phyloP scores from a whole-genome alignment of 352 stramenopile species.

The Globisporangium heterothallicum region DNA sequence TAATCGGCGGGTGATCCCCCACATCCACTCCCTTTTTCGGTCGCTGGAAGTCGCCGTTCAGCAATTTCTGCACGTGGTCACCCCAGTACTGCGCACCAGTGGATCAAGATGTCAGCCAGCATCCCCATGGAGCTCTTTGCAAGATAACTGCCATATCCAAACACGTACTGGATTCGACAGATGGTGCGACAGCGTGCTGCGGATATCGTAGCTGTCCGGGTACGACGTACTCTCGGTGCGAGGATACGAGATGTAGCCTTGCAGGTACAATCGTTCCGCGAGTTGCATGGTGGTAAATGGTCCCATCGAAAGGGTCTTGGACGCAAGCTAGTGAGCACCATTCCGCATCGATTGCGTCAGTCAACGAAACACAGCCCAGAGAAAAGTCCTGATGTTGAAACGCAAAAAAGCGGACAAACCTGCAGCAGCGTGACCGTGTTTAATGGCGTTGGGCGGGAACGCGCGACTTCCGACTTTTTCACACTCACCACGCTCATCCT shows the following conservation, averaged over 20 bases:
- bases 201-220: constrained; percentile 82
- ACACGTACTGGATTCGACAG: constrained; percentile 26
- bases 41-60: constrained; percentile 18
- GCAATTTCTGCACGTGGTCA: constrained; percentile 16
- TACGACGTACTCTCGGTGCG: constrained; percentile 83
- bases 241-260: constrained; percentile 87
- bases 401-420: constrained; percentile 1
- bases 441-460: constrained; percentile 41
- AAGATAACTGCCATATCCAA: not conserved
- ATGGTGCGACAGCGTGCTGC: constrained; percentile 62
- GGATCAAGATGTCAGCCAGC: not conserved
- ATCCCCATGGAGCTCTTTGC: not conserved
- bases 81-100: constrained; percentile 19
- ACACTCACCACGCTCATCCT: constrained; percentile 17
- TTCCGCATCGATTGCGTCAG: too few species aligned
- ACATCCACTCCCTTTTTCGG: constrained; percentile 38
- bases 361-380: too few species aligned
- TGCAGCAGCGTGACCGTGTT: constrained; percentile 68
- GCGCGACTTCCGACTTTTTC: constrained; percentile 21
- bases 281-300: constrained; percentile 66
- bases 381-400: too few species aligned
- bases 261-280: constrained; percentile 82
- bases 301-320: constrained; percentile 66
- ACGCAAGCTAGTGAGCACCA: constrained; percentile 33
- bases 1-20: constrained; percentile 78